These are phyloP conservation scores for Nicotiana obtusifolia DNA, from an alignment of 257 asterid species.

Conservation along the genomic window DNA sequence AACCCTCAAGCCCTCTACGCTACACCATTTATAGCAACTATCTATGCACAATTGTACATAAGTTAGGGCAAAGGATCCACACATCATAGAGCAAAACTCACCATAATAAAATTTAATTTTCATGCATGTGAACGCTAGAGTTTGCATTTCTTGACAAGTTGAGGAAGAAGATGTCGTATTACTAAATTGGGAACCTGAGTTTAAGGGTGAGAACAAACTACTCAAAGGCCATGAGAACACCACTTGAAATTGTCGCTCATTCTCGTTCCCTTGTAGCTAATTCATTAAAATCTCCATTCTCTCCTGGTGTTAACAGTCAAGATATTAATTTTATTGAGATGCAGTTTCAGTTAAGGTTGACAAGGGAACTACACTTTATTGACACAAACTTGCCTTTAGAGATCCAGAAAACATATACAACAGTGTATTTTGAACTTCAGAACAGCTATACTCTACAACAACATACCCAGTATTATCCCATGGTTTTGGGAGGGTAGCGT, in stretches of 20 bases:
- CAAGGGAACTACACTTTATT: background rate
- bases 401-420: background rate
- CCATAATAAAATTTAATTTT: constrained; percentile 17
- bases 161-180: constrained; percentile 6
- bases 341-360: background rate
- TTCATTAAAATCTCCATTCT: background rate
- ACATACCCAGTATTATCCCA: too few species aligned
- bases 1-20: background rate
- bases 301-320: background rate
- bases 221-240: constrained; percentile 6
- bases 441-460: background rate
- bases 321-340: background rate
- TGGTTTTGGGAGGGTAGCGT: too few species aligned
- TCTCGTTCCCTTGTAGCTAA: constrained; percentile 11
- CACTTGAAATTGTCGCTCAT: constrained; percentile 40
- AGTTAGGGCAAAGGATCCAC: background rate
- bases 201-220: constrained; percentile 43
- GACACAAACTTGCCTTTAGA: background rate
- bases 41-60: background rate
- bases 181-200: constrained; percentile 25
- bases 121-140: constrained; percentile 26
- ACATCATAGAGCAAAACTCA: background rate
- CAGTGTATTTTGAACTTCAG: background rate
- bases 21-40: background rate
- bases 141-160: constrained; percentile 21